These are phyloP conservation scores for Neofusicoccum umdonicola DNA, from an alignment of 2,329 filamentous ascomycete species.

Conservation along the genomic window DNA sequence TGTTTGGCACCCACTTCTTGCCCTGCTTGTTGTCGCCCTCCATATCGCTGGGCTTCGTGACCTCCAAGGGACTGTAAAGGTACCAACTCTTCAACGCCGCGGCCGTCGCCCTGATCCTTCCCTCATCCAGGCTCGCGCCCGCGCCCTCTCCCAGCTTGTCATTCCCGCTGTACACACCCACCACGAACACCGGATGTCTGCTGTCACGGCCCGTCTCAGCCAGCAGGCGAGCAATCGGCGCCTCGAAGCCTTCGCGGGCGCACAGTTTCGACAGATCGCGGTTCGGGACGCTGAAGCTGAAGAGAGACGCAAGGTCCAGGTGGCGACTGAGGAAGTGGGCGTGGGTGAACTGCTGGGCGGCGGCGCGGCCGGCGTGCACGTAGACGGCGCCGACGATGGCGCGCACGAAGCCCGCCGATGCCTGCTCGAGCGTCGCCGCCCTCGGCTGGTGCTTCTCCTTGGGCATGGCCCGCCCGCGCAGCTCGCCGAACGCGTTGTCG, in stretches of 20 bases:
- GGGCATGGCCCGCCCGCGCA: slow-evolving; percentile 20
- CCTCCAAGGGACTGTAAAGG: slow-evolving; percentile 74
- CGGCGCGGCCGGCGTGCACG: slow-evolving; percentile 73
- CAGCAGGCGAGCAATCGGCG: slow-evolving; percentile 80
- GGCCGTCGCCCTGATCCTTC: slow-evolving; percentile 75
- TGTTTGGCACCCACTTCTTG: slow-evolving; percentile 52
- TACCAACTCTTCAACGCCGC: slow-evolving; percentile 93
- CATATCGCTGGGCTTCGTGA: slow-evolving; percentile 52
- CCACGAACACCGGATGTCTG: slow-evolving; percentile 84
- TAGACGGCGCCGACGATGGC: slow-evolving; percentile 84
- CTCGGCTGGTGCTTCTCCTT: slow-evolving; percentile 6
- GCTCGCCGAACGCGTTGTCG: slow-evolving; percentile 81
- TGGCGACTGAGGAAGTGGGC: slow-evolving; percentile 80
- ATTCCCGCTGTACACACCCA: slow-evolving; percentile 86
- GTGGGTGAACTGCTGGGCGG: slow-evolving; percentile 78
- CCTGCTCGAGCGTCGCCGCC: slow-evolving; percentile 25
- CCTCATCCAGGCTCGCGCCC: slow-evolving; percentile 74
- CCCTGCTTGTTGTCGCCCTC: slow-evolving; percentile 34
- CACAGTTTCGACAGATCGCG: slow-evolving; percentile 82
- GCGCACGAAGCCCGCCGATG: slow-evolving; percentile 61
- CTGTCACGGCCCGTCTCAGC: slow-evolving; percentile 86
- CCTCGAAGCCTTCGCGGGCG: slow-evolving; percentile 82
- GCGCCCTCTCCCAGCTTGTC: slow-evolving; percentile 93
- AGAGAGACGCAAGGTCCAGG: slow-evolving; percentile 73
- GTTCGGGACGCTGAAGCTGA: slow-evolving; percentile 80